Evolutionary conservation across 192 early-diverging fungal species (phyloP).

Genomic region (Phycomyces nitens): DNA sequence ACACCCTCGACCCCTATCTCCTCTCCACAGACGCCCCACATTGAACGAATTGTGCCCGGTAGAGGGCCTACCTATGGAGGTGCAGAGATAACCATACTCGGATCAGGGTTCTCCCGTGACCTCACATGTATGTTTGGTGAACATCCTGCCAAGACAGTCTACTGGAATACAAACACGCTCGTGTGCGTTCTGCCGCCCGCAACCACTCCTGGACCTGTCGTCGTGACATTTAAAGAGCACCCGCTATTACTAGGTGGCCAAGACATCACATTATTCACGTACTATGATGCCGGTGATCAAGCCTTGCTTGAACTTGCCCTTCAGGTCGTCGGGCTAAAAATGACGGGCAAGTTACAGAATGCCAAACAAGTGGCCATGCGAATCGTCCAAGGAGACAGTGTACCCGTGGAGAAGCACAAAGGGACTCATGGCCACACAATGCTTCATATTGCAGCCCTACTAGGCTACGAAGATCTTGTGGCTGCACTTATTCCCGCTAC

Average conservation of each 20-base stretch:
- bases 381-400: slow-evolving; percentile 39
- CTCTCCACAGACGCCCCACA: slow-evolving; percentile 32
- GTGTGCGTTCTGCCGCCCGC: slow-evolving; percentile 82
- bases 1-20: slow-evolving; percentile 14
- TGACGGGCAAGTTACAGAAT: slow-evolving; percentile 76
- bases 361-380: slow-evolving; percentile 70
- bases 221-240: slow-evolving; percentile 54
- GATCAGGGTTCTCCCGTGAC: slow-evolving; percentile 76
- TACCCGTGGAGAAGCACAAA: neutral
- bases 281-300: slow-evolving; percentile 69
- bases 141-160: slow-evolving; percentile 67
- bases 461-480: slow-evolving; percentile 52
- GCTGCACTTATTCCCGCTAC: slow-evolving; percentile 37
- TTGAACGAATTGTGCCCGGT: slow-evolving; percentile 75
- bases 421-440: slow-evolving; percentile 45
- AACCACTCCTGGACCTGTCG: slow-evolving; percentile 68
- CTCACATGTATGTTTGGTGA: slow-evolving; percentile 72
- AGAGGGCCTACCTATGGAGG: slow-evolving; percentile 88
- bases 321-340: slow-evolving; percentile 81
- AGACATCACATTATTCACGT: slow-evolving; percentile 42
- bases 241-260: slow-evolving; percentile 37
- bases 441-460: slow-evolving; percentile 60
- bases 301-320: slow-evolving; percentile 89
- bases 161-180: slow-evolving; percentile 75
- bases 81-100: slow-evolving; percentile 77